Percentiles rank a stretch among this genome's conserved stretches.
These are phyloP conservation scores for Citrullus colocynthis DNA, from an alignment of 306 rosid genomes.

Conservation along the genomic window DNA sequence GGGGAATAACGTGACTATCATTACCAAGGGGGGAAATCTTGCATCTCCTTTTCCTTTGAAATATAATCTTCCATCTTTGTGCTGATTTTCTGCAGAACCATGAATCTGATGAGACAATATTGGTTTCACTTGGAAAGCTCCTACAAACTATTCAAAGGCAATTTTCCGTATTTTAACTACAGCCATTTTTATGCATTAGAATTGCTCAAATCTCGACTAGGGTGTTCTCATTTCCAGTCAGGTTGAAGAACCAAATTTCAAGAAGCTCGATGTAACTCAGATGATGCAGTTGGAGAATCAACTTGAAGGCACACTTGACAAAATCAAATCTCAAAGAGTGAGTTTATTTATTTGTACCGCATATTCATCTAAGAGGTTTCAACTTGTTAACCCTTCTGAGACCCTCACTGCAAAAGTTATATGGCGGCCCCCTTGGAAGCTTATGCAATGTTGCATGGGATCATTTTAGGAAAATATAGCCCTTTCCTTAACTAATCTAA, in stretches of 20 bases:
- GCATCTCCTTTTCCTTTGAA: background rate
- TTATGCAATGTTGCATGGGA: background rate
- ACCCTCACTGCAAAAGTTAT: background rate
- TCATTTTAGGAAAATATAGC: background rate
- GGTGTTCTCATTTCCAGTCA: background rate
- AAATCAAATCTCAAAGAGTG: constrained; percentile 16
- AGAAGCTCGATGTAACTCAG: constrained; percentile 3
- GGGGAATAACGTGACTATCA: background rate
- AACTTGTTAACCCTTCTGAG: background rate
- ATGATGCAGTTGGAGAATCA: constrained; percentile 14
- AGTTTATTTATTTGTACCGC: background rate
- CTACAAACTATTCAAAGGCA: constrained; percentile 16
- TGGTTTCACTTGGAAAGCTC: constrained; percentile 3
- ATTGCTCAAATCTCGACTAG: background rate
- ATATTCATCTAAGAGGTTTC: background rate
- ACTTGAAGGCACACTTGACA: constrained; percentile 8
- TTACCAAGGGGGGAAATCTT: background rate
- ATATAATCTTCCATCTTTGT: background rate
- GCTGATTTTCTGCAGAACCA: constrained; percentile 7
- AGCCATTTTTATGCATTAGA: background rate
- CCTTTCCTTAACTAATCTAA: background rate
- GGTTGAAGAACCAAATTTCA: constrained; percentile 13
- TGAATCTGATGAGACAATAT: background rate
- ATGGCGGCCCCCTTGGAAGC: background rate
- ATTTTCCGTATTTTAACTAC: constrained; percentile 1